Conservation (phyloP, 345 rosid species). For the Physaria fendleri region DNA sequence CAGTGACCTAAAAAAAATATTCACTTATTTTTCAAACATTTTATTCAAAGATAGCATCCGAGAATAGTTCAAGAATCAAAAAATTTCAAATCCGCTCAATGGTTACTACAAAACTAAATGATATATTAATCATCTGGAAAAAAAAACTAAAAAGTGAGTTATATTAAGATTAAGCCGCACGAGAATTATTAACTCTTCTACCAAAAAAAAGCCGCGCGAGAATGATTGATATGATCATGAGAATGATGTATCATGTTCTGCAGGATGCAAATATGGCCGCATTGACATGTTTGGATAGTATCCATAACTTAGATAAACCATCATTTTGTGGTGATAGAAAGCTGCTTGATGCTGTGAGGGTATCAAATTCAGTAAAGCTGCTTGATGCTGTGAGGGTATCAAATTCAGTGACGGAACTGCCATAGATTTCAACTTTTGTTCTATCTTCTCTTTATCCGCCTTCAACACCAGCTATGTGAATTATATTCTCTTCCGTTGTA, state of each 20-base stretch:
- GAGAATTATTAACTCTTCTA: too few species aligned
- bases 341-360: conserved; percentile 44
- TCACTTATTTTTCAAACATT: too few species aligned
- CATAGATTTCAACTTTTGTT: conserved; percentile 59
- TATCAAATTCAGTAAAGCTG: too few species aligned
- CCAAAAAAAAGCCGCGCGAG: too few species aligned
- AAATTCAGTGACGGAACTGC: conserved; percentile 48
- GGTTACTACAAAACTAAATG: conserved; percentile 4
- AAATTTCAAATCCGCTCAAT: too few species aligned
- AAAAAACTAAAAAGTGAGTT: conserved; percentile 11
- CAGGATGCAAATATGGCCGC: conserved; percentile 75
- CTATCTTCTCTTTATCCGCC: conserved; percentile 71
- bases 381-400: conserved; percentile 34
- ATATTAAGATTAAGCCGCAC: conserved; percentile 60
- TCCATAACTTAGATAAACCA: conserved; percentile 54
- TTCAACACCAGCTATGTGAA: conserved; percentile 65
- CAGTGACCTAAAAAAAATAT: too few species aligned
- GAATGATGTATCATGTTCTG: conserved; percentile 68
- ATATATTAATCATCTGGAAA: conserved; percentile 17
- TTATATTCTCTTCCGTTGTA: too few species aligned
- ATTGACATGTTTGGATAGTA: too few species aligned
- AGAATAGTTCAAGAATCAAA: too few species aligned
- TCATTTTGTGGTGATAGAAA: conserved; percentile 57
- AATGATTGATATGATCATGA: conserved; percentile 68
- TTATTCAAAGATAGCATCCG: too few species aligned